These are phyloP conservation scores for Chaetothyriales sp. DNA, from an alignment of 2,329 filamentous ascomycete genomes.

Conservation along the genomic window DNA sequence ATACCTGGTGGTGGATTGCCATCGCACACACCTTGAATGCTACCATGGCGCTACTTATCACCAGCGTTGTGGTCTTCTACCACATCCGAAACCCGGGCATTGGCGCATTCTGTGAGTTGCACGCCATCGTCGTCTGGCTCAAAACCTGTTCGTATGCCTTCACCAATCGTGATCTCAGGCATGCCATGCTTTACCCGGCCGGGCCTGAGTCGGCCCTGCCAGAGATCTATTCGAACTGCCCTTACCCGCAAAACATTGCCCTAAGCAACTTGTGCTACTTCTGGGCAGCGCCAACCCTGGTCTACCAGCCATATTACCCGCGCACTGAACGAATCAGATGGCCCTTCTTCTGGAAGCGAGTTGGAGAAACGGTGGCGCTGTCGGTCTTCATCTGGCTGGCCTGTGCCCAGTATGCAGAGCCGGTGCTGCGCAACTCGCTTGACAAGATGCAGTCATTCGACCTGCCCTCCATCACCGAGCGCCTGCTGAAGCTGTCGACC, in stretches of 20 bases:
- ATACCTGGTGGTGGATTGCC: slow-evolving; percentile 68
- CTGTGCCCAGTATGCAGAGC: slow-evolving; percentile 85
- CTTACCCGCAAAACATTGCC: slow-evolving; percentile 85
- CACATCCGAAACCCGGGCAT: slow-evolving; percentile 87
- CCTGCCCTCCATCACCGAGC: slow-evolving; percentile 67
- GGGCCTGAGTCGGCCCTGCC: slow-evolving; percentile 56
- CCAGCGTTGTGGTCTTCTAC: slow-evolving; percentile 78
- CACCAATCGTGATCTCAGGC: slow-evolving; percentile 87
- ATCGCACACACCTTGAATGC: slow-evolving; percentile 74
- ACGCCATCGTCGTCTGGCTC: slow-evolving; percentile 89
- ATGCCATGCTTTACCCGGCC: slow-evolving; percentile 71
- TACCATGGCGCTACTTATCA: slow-evolving; percentile 63
- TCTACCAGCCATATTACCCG: slow-evolving; percentile 95
- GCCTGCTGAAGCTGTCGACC: slow-evolving; percentile 86
- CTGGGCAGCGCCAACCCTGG: slow-evolving; percentile 92
- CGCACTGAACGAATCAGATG: slow-evolving; percentile 69
- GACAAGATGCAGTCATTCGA: slow-evolving; percentile 74
- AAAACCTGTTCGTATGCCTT: slow-evolving; percentile 94
- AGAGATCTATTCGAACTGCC: slow-evolving; percentile 65
- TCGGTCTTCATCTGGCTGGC: slow-evolving; percentile 90
- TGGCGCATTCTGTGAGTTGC: slow-evolving; percentile 76
- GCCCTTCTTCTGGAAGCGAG: slow-evolving; percentile 72
- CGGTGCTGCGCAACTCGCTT: slow-evolving; percentile 76
- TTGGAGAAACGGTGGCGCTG: slow-evolving; percentile 63
- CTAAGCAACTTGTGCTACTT: slow-evolving; percentile 82